Percentiles rank a stretch among this genome's conserved stretches.
Evolutionary conservation across 2,329 filamentous ascomycete genomes (phyloP).

Genomic region (Stagonosporopsis chrysanthemi): DNA sequence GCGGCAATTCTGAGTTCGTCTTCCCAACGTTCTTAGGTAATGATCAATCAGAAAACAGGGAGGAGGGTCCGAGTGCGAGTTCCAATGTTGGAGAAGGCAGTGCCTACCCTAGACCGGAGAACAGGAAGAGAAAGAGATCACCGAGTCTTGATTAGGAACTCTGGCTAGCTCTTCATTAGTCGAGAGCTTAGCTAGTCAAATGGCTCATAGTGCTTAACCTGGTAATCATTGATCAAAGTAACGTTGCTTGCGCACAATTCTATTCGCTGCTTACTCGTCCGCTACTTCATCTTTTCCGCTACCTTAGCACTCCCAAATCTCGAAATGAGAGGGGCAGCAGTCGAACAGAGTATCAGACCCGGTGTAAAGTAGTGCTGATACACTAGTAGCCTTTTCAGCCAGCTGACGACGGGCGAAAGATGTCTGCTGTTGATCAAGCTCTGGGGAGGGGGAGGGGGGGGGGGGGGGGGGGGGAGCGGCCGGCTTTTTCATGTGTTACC

Average conservation of each 20-base stretch:
- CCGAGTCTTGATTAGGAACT: background rate
- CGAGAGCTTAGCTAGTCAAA: background rate
- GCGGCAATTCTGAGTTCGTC: conserved; percentile 2
- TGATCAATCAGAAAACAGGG: background rate
- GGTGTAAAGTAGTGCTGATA: too few relatives aligned
- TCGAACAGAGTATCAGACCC: too few relatives aligned
- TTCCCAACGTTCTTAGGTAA: background rate
- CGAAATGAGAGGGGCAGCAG: too few relatives aligned
- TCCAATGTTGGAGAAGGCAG: background rate
- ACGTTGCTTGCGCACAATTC: background rate
- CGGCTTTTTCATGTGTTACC: background rate
- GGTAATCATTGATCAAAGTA: background rate
- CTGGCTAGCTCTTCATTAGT: background rate
- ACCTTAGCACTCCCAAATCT: background rate
- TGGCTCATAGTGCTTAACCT: background rate
- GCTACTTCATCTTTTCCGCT: too few relatives aligned
- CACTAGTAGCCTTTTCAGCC: too few relatives aligned
- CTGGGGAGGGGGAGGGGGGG: too few relatives aligned
- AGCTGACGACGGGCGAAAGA: too few relatives aligned
- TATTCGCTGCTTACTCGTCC: too few relatives aligned
- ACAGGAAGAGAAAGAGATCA: background rate
- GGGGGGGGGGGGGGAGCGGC: too few relatives aligned
- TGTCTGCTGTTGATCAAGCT: too few relatives aligned
- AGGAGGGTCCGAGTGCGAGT: background rate
- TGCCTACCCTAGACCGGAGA: background rate